Conservation (phyloP, 495 filamentous ascomycete species). For the Clavariopsis aquatica region DNA sequence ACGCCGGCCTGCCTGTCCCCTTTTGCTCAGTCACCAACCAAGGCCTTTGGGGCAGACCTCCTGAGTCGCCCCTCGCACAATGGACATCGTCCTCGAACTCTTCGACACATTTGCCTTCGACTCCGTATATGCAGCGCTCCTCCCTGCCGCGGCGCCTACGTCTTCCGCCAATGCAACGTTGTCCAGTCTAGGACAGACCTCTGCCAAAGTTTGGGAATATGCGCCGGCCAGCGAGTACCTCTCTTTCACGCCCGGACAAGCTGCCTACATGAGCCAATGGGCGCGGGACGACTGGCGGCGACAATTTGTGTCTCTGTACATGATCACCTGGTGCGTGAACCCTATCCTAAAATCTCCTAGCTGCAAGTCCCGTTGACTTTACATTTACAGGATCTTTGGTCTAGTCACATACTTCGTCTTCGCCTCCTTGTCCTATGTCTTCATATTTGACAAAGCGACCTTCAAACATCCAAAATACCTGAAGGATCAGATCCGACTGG, state of each 20-base stretch:
- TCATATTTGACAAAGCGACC: constrained; percentile 91
- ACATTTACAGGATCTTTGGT: constrained; percentile 71
- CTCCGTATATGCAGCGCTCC: constrained; percentile 66
- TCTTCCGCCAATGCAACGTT: constrained; percentile 41
- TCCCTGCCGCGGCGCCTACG: constrained; percentile 46
- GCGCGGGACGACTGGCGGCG: constrained; percentile 77
- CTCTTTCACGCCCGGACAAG: constrained; percentile 67
- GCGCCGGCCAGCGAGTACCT: constrained; percentile 73
- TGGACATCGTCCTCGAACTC: constrained; percentile 90
- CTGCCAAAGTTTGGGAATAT: constrained; percentile 54
- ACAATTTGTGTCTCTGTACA: constrained; percentile 72
- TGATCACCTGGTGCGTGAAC: constrained; percentile 74
- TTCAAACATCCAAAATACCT: constrained; percentile 92
- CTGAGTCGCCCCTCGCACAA: constrained; percentile 46
- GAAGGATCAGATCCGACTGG: constrained; percentile 85
- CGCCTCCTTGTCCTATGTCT: constrained; percentile 80
- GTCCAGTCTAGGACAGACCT: constrained; percentile 4
- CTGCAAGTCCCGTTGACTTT: constrained; percentile 29
- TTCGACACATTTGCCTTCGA: constrained; percentile 85
- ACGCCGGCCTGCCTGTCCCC: not conserved
- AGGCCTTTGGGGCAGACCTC: not conserved
- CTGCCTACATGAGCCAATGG: constrained; percentile 81
- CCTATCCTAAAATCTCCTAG: constrained; percentile 4
- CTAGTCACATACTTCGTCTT: constrained; percentile 80
- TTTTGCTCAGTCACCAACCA: not conserved